These are phyloP conservation scores for Collybia sordida DNA, from an alignment of 768 basidiomycete species.

Conservation along the genomic window DNA sequence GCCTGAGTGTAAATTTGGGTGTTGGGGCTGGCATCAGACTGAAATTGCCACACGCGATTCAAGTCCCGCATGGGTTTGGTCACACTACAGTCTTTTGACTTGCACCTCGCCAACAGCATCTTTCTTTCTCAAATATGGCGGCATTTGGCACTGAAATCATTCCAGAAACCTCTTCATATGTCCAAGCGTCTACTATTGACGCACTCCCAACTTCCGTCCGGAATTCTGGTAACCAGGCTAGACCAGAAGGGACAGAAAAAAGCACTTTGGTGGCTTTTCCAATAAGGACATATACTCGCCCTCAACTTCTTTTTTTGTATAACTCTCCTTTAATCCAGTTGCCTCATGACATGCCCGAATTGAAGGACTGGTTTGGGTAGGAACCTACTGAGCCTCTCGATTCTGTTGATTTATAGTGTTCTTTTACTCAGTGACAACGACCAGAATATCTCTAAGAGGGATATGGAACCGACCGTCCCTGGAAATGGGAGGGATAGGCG, in stretches of 20 bases:
- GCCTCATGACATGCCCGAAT: conserved; percentile 74
- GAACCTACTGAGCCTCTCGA: conserved; percentile 25
- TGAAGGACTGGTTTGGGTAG: conserved; percentile 91
- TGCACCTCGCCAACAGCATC: conserved; percentile 12
- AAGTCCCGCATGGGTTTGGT: conserved; percentile 31
- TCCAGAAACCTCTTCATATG: conserved; percentile 4
- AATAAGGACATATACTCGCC: conserved; percentile 67
- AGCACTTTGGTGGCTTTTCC: conserved; percentile 34
- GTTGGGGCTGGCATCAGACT: conserved; percentile 11
- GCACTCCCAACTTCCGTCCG: conserved; percentile 24
- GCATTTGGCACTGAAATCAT: conserved; percentile 5
- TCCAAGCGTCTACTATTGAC: conserved; percentile 19
- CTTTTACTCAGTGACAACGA: conserved; percentile 53
- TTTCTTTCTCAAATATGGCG: conserved; percentile 15
- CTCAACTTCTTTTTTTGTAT: conserved; percentile 65
- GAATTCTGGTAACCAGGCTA: conserved; percentile 16
- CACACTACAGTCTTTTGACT: conserved; percentile 3
- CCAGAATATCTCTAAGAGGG: conserved; percentile 65
- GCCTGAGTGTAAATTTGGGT: conserved; percentile 53
- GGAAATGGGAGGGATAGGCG: conserved; percentile 65
- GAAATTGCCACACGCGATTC: conserved; percentile 33
- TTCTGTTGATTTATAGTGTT: conserved; percentile 14
- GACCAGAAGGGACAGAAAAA: conserved; percentile 23
- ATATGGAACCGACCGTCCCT: conserved; percentile 57
- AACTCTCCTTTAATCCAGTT: conserved; percentile 74